Base-by-base conservation (phyloP, 2,329 filamentous ascomycete genomes). In the Sporothrix sp. region DNA sequence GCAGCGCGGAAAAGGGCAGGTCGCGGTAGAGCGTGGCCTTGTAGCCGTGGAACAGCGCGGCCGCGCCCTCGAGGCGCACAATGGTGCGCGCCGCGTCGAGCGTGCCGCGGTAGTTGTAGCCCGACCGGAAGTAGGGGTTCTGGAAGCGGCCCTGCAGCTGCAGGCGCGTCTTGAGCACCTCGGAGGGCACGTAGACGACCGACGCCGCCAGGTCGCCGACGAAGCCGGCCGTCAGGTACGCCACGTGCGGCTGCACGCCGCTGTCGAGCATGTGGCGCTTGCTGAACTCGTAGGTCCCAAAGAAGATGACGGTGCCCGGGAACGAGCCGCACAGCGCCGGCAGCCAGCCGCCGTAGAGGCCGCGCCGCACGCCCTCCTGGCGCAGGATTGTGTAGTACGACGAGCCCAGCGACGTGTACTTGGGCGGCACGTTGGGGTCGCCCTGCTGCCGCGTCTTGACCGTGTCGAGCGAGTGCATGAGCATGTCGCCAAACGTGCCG, bases 381-480 rank as follows among this genome's bases (percentile, higher is more conserved):
- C 88, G 81, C 68, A 86, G 85, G 63, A 98, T 98, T 36, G 85
- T 97, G 63, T 85, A 79, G 69, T 97, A 98, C 4, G 91, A 93
- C 52, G 85, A 86, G 35, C 85, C 86, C 66, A 97, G 82, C 14
- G 88, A 91, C 10, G 85, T 84, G 69, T 98, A 98, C 69, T 87
- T 95, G 1, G 93, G 85, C 20, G 93, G 93, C 54, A 95, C 78
- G 64, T 93, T 85, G 39, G 91, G 90, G 63, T 97, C 93, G 62
- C 91, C 93, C 69, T 98, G 93, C 66, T 98, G 94, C 59, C 93
- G 81, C 42, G 93, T 98, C 71, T 98, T 98, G 61, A 98, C 93
- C 1, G 93, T 98, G 67, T 98, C 93, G 62, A 98, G 78, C 40
- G 91, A 97, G 71, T 98, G 93, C 93, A 98, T 98, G 58, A 98